Percentiles rank a stretch among this genome's conserved stretches.
phyloP scores from a whole-genome alignment of 805 yeast species.

The Barnettozyma californica region DNA sequence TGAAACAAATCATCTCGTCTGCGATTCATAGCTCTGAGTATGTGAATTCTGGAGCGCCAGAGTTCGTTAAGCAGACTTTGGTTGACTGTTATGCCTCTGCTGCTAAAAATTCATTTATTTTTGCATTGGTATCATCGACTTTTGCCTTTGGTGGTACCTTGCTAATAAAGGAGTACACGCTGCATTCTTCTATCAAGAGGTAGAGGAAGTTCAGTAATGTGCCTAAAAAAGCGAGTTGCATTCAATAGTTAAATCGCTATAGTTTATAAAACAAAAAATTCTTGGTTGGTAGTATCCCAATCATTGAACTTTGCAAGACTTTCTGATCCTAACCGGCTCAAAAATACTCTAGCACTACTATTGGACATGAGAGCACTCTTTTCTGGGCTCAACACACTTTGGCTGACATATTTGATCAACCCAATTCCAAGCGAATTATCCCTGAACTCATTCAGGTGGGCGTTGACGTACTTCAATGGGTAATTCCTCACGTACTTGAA shows the following conservation, averaged over 20 bases:
- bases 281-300: constrained; percentile 5
- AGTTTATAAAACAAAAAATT: constrained; percentile 3
- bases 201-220: constrained; percentile 7
- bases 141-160: constrained; percentile 38
- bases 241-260: background rate
- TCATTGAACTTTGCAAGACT: constrained; percentile 4
- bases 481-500: constrained; percentile 21
- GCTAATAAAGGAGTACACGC: constrained; percentile 51
- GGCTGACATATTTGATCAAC: constrained; percentile 5
- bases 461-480: constrained; percentile 14
- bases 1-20: constrained; percentile 39
- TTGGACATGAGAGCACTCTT: background rate
- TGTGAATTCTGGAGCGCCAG: constrained; percentile 46
- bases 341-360: background rate
- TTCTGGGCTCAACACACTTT: background rate
- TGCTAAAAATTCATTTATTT: constrained; percentile 48
- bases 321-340: background rate
- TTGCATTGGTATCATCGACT: constrained; percentile 33
- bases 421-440: constrained; percentile 6
- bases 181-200: constrained; percentile 49
- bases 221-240: too few species aligned
- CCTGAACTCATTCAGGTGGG: constrained; percentile 11
- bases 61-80: constrained; percentile 41
- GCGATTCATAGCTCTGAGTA: constrained; percentile 57
- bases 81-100: constrained; percentile 47